A percentile compares a stretch with the other conserved stretches of the same genome.
These are phyloP conservation scores for Arxiozyma heterogenica DNA, from an alignment of 1,139 yeast genomes.

Conservation along the genomic window DNA sequence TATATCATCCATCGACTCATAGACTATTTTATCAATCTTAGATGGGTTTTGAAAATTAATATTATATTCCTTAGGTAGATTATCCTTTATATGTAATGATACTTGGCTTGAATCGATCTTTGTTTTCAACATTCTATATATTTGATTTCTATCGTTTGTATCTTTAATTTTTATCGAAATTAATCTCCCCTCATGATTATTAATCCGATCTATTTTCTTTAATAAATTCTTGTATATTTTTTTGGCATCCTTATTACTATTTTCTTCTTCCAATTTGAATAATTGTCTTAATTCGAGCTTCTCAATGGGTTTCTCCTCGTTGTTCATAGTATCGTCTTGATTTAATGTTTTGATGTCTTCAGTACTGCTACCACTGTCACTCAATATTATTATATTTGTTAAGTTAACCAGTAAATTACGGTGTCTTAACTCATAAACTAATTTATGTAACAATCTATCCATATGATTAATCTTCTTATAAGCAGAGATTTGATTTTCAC, in stretches of 20 bases:
- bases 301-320: not conserved
- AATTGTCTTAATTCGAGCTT: not conserved
- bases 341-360: not conserved
- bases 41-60: constrained; percentile 46
- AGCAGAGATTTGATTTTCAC: constrained; percentile 40
- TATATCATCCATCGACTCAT: constrained; percentile 32
- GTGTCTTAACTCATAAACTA: constrained; percentile 40
- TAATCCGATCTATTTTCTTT: not conserved
- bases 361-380: constrained; percentile 68
- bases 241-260: not conserved
- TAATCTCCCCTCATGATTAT: not conserved
- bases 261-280: not conserved
- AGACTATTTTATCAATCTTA: constrained; percentile 43
- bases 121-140: constrained; percentile 1
- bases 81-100: constrained; percentile 1
- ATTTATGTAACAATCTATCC: constrained; percentile 49
- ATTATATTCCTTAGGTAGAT: constrained; percentile 51
- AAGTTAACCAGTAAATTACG: constrained; percentile 50
- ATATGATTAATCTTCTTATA: constrained; percentile 50
- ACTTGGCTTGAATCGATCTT: not conserved
- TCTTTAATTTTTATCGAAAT: not conserved
- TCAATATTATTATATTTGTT: constrained; percentile 66
- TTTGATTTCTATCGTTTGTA: not conserved
- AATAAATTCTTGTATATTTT: not conserved
- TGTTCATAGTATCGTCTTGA: too few species aligned